phyloP scores from a whole-genome alignment of 371 early-diverging fungal genomes.

The Mortierella sp. region DNA sequence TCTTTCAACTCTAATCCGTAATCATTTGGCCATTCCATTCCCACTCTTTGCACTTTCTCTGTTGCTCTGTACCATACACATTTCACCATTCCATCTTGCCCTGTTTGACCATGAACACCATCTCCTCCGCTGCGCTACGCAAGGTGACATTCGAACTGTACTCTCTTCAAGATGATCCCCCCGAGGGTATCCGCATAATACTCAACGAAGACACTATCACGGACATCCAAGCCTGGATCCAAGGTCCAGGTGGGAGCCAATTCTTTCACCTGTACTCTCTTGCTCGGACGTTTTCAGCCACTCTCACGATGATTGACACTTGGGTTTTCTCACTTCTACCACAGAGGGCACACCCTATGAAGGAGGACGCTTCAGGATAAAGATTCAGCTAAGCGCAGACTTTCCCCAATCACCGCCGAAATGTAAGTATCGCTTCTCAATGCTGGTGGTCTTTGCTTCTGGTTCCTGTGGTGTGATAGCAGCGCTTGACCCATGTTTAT shows the following conservation, averaged over 20 bases:
- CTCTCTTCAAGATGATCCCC: slow-evolving; percentile 64
- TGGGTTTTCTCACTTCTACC: neutral
- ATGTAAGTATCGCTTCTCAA: slow-evolving; percentile 49
- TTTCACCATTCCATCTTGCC: too few species aligned
- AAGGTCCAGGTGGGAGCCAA: slow-evolving; percentile 77
- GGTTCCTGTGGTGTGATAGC: neutral
- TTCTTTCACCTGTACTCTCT: neutral
- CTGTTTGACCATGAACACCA: slow-evolving; percentile 41
- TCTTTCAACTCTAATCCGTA: too few species aligned
- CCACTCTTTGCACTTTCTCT: too few species aligned
- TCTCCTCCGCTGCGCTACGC: slow-evolving; percentile 59
- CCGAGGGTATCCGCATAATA: slow-evolving; percentile 83
- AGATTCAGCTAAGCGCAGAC: slow-evolving; percentile 66
- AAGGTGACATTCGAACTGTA: slow-evolving; percentile 71
- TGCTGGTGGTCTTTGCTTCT: neutral
- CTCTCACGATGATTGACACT: neutral
- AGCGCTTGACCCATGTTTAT: too few species aligned
- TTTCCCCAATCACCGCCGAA: slow-evolving; percentile 85
- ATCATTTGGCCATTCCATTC: too few species aligned
- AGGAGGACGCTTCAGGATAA: slow-evolving; percentile 77
- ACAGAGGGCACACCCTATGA: slow-evolving; percentile 82
- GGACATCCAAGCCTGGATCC: slow-evolving; percentile 85
- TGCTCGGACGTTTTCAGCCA: neutral
- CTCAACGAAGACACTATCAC: slow-evolving; percentile 75
- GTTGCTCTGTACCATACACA: too few species aligned